These are phyloP conservation scores for Yamadazyma diddensiae DNA, from an alignment of 1,139 yeast genomes.

Conservation along the genomic window DNA sequence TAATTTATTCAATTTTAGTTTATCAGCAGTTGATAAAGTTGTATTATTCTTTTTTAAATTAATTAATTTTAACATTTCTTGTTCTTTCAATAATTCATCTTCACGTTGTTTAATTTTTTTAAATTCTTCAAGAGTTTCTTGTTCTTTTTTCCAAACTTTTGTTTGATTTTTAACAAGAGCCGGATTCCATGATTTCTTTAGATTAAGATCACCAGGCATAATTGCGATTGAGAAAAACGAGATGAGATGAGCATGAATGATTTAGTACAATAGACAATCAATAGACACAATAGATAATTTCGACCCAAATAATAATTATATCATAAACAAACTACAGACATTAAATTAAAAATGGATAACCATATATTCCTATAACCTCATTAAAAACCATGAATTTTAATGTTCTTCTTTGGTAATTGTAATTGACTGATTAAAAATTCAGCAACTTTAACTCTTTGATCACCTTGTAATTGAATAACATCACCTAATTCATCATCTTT, in stretches of 20 bases:
- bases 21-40: slow-evolving; percentile 35
- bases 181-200: slow-evolving; percentile 96
- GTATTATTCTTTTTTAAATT: slow-evolving; percentile 27
- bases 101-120: slow-evolving; percentile 63
- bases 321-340: neutral
- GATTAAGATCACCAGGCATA: slow-evolving; percentile 78
- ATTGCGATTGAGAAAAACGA: neutral
- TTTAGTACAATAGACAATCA: no score
- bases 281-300: no score
- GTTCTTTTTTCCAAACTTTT: slow-evolving; percentile 83
- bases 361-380: no score
- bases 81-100: slow-evolving; percentile 62
- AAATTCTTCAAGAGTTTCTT: slow-evolving; percentile 70
- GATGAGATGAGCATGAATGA: no score
- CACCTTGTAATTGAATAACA: slow-evolving; percentile 97
- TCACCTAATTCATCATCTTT: slow-evolving; percentile 96
- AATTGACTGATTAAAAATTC: slow-evolving; percentile 88
- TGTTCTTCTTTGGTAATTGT: slow-evolving; percentile 90
- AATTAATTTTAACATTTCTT: slow-evolving; percentile 58
- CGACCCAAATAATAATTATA: no score
- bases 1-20: slow-evolving; percentile 48
- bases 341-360: no score
- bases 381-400: slow-evolving; percentile 96
- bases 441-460: slow-evolving; percentile 94
- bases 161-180: slow-evolving; percentile 80